Evolutionary conservation across 106 monocot genomes (phyloP).

Genomic region (Dendrobium officinale): DNA sequence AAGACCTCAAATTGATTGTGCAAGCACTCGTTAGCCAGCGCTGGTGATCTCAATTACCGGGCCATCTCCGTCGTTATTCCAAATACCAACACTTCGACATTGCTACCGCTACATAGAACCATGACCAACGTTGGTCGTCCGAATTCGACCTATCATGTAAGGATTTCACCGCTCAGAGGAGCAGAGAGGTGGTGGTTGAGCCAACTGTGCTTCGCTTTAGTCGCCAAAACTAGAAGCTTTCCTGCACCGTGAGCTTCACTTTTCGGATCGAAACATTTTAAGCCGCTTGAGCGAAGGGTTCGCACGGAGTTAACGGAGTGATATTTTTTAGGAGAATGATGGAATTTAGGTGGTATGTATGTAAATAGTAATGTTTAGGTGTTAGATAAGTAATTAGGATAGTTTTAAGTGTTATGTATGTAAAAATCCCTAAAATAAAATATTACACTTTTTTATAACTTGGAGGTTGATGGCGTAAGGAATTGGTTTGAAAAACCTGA

Average conservation of each 20-base stretch:
- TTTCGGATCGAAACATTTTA: too few relatives aligned
- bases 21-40: conserved; percentile 35
- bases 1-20: conserved; percentile 52
- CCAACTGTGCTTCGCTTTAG: conserved; percentile 54
- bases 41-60: conserved; percentile 84
- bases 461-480: too few relatives aligned
- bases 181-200: conserved; percentile 46
- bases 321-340: too few relatives aligned
- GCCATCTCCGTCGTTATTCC: conserved; percentile 74
- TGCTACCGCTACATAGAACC: conserved; percentile 37
- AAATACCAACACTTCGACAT: conserved; percentile 5
- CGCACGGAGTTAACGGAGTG: too few relatives aligned
- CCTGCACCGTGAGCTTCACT: conserved; percentile 55
- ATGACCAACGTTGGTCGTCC: conserved; percentile 75
- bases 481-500: too few relatives aligned
- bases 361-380: too few relatives aligned
- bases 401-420: too few relatives aligned
- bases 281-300: too few relatives aligned
- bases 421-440: too few relatives aligned
- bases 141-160: conserved; percentile 47
- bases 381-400: too few relatives aligned
- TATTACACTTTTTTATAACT: too few relatives aligned
- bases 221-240: conserved; percentile 50
- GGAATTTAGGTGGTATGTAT: too few relatives aligned
- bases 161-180: conserved; percentile 46